Conservation (phyloP, 2,329 filamentous ascomycete species). For the Penicillium frequentans region DNA sequence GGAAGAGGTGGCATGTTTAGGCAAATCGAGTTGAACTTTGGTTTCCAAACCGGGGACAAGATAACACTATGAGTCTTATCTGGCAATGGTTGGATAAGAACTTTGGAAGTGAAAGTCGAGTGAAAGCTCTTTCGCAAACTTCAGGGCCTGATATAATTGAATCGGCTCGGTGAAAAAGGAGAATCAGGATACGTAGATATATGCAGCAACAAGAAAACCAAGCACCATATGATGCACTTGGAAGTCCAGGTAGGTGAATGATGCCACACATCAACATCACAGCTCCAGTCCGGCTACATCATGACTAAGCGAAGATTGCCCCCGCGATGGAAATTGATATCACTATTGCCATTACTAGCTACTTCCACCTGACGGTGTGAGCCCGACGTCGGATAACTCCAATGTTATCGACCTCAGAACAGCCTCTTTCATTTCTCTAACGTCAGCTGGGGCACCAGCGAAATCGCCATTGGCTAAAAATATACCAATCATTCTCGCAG, state of each 20-base stretch:
- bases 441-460: too few relatives aligned
- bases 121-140: neutral
- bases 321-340: neutral
- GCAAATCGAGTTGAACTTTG: neutral
- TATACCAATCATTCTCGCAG: neutral
- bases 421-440: neutral
- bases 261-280: neutral
- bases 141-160: neutral
- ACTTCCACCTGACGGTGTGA: too few relatives aligned
- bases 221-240: neutral
- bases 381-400: neutral
- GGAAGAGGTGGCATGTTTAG: slow-evolving; percentile 41
- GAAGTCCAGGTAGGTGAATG: neutral
- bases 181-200: neutral
- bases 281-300: neutral
- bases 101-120: neutral
- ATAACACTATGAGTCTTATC: neutral
- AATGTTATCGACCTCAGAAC: neutral
- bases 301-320: neutral
- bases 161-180: too few relatives aligned
- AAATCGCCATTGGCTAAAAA: neutral
- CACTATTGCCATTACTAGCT: too few relatives aligned
- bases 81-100: neutral
- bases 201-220: neutral
- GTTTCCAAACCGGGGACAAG: neutral